phyloP scores from a whole-genome alignment of 1,284 basidiomycete species.

The Ceratorhiza oryzae-sativae region DNA sequence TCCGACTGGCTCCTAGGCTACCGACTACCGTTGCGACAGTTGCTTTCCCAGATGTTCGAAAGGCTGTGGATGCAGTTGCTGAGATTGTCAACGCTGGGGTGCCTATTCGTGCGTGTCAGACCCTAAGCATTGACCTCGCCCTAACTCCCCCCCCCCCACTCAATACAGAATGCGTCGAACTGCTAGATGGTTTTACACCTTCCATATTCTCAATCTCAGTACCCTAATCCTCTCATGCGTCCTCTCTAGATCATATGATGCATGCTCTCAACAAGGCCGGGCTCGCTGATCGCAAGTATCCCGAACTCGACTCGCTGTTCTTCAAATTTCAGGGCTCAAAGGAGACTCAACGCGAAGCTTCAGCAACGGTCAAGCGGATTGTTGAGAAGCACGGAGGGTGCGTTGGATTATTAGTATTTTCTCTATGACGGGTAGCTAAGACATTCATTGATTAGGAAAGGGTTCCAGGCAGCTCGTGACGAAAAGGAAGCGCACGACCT shows the following conservation, averaged over 20 bases:
- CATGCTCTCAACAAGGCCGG: slow-evolving; percentile 69
- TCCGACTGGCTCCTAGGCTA: slow-evolving; percentile 56
- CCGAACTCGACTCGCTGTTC: slow-evolving; percentile 77
- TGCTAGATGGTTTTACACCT: slow-evolving; percentile 52
- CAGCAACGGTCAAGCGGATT: slow-evolving; percentile 64
- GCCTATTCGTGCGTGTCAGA: slow-evolving; percentile 49
- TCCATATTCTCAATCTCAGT: not conserved
- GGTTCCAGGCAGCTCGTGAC: slow-evolving; percentile 72
- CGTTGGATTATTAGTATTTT: not conserved
- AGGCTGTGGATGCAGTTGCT: slow-evolving; percentile 53
- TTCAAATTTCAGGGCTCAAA: slow-evolving; percentile 86
- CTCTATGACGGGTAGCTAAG: not conserved
- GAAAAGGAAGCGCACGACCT: slow-evolving; percentile 76
- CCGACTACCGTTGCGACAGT: slow-evolving; percentile 47
- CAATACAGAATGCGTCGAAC: slow-evolving; percentile 57
- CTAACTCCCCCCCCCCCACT: slow-evolving; percentile 29
- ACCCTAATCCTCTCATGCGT: not conserved
- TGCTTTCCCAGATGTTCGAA: slow-evolving; percentile 41
- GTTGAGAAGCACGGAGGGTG: slow-evolving; percentile 69
- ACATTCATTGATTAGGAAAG: slow-evolving; percentile 48
- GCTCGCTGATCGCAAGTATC: slow-evolving; percentile 64
- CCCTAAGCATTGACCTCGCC: not conserved
- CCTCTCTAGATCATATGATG: slow-evolving; percentile 50
- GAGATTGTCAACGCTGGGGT: slow-evolving; percentile 71
- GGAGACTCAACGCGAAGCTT: slow-evolving; percentile 67